Base-by-base conservation (phyloP, 2,329 filamentous ascomycete species). In the Colletotrichum incanum region DNA sequence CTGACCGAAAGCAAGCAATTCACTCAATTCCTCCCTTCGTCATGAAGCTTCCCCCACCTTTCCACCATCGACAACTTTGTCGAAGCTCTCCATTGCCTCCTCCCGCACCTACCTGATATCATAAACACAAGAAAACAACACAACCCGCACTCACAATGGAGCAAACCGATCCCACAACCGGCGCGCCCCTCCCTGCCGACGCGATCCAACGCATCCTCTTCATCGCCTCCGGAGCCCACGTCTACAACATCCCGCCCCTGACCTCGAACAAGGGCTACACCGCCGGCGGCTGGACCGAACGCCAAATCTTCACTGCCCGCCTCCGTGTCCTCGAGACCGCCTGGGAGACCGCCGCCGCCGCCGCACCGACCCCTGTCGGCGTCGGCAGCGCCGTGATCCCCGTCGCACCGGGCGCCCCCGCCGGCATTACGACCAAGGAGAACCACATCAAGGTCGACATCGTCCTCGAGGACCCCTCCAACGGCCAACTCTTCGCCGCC, bases 161-260 rank as follows among this genome's bases (percentile, higher is more conserved):
- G 77, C 83, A 87, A 67, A 85, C 90, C 79, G 93, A 96, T 82
- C 93, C 93, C 64, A 87, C 91, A 67, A 96, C 93, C 28, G 92
- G 92, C 77, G 84, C 84, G 43, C 82, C 91, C 75, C 88, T 94
- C 76, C 92, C 93, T 67, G 80, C 90, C 64, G 93, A 94, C 79
- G 93, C 94, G 77, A 96, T 97, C 83, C 93, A 96, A 83, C 92
- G 94, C 80, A 87, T 96, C 80, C 92, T 97, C 81, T 95, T 94
- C 88, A 85, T 95, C 80, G 90, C 92, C 74, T 85, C 88, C 77
- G 86, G 88, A 75, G 92, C 96, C 75, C 94, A 97, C 85, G 89
- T 97, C 86, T 98, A 97, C 87, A 91, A 93, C 79, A 95, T 97
- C 80, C 94, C 94, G 23, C 94, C 94, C 31, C 86, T 95, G 70